phyloP scores from a whole-genome alignment of 1,284 basidiomycete genomes.

The Tilletia indica region DNA sequence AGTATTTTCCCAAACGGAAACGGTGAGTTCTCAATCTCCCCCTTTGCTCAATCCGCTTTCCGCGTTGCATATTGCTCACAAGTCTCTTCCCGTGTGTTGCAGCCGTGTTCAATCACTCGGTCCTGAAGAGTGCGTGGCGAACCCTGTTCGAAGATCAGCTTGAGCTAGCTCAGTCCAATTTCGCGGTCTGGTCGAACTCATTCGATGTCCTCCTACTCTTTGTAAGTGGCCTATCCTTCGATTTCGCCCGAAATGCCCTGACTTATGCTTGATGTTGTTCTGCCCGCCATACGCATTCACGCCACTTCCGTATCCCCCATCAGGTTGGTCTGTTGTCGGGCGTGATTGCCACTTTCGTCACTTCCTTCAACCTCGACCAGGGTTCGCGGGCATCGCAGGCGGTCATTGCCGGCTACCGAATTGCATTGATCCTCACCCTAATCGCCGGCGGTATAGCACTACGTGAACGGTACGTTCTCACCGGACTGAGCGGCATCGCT shows the following conservation, averaged over 20 bases:
- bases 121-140: not conserved
- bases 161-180: not conserved
- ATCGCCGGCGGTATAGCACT: no score
- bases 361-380: not conserved
- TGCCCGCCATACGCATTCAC: not conserved
- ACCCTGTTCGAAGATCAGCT: constrained; percentile 1
- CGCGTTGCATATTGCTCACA: no score
- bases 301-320: not conserved
- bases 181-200: not conserved
- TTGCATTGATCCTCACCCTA: no score
- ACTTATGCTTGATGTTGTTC: not conserved
- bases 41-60: no score
- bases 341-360: not conserved
- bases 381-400: not conserved
- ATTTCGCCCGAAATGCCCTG: no score
- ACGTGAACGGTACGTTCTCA: no score
- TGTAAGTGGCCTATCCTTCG: not conserved
- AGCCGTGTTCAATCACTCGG: no score
- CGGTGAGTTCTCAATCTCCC: no score
- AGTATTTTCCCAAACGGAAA: no score
- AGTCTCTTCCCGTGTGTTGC: no score
- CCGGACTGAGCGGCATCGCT: no score
- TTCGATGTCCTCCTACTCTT: not conserved
- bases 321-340: not conserved
- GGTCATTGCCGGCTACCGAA: no score